Conservation (phyloP, 192 early-diverging fungal species). For the Linderina pennispora region DNA sequence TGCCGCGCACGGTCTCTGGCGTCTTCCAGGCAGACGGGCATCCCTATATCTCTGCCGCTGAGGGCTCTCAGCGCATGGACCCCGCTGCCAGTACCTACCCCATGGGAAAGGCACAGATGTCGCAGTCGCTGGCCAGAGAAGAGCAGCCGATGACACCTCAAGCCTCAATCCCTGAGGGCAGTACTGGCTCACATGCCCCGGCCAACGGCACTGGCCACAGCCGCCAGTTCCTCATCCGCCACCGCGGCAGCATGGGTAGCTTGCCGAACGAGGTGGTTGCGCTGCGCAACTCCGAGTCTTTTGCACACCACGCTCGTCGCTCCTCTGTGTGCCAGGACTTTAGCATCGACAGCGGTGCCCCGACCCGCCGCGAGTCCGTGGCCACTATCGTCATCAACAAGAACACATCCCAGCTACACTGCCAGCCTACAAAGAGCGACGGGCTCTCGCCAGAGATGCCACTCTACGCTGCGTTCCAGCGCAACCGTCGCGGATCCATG, state of each 20-base stretch:
- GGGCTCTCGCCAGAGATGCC: neutral
- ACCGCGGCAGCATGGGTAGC: neutral
- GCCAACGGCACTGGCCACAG: neutral
- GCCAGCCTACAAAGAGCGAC: neutral
- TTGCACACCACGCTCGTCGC: neutral
- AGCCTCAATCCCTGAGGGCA: no score
- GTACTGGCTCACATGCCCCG: no score
- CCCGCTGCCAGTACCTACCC: no score
- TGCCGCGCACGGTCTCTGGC: conserved; percentile 35
- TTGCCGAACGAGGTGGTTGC: neutral
- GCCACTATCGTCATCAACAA: conserved; percentile 1
- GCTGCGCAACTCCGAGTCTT: neutral
- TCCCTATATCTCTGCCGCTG: conserved; percentile 3
- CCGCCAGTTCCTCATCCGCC: neutral
- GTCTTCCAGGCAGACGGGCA: conserved; percentile 30
- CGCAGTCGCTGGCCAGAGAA: no score
- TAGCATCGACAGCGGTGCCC: neutral
- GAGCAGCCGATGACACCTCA: no score
- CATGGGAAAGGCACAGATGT: neutral
- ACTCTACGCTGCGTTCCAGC: neutral
- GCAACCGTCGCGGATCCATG: conserved; percentile 16
- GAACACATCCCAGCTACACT: neutral
- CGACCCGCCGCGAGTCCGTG: conserved; percentile 10
- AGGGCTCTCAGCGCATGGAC: no score
- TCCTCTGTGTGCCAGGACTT: neutral